Conservation (phyloP, 2,329 filamentous ascomycete species). For the Colletotrichum tropicale region DNA sequence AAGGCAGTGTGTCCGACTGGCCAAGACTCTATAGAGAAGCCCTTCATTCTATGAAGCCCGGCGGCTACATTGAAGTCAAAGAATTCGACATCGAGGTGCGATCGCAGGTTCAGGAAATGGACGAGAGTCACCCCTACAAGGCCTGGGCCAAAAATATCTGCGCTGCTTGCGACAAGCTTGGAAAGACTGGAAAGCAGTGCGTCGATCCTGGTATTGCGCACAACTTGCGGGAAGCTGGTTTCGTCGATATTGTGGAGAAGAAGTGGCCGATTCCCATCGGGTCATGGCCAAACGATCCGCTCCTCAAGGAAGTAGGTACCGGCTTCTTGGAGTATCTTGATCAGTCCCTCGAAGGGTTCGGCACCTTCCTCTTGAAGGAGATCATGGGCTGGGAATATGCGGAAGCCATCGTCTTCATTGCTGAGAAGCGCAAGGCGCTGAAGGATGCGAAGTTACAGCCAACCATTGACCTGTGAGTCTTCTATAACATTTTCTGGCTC, state of each 20-base stretch:
- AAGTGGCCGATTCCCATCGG: conserved; percentile 22
- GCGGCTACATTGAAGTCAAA: conserved; percentile 35
- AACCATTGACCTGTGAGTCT: neutral
- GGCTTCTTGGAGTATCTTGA: conserved; percentile 27
- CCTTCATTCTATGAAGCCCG: conserved; percentile 50
- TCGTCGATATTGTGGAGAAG: conserved; percentile 18
- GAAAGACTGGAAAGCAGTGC: neutral
- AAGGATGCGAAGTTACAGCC: neutral
- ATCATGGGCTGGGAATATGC: conserved; percentile 31
- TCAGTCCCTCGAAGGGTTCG: conserved; percentile 32
- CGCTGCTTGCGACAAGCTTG: neutral
- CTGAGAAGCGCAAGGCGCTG: conserved; percentile 20
- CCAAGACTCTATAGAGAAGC: conserved; percentile 56
- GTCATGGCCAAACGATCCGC: conserved; percentile 19
- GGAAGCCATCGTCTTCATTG: conserved; percentile 24
- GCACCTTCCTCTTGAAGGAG: conserved; percentile 28
- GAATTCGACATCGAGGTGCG: conserved; percentile 27
- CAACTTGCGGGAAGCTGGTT: conserved; percentile 16
- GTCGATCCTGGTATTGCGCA: neutral
- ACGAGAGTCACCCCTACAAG: neutral
- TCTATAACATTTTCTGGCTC: too few relatives aligned
- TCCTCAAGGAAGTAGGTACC: conserved; percentile 12
- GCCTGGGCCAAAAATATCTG: neutral
- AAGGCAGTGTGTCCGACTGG: conserved; percentile 63
- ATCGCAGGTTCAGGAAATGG: neutral